Conservation (phyloP, 495 filamentous ascomycete genomes). For the Neurospora sp. region DNA sequence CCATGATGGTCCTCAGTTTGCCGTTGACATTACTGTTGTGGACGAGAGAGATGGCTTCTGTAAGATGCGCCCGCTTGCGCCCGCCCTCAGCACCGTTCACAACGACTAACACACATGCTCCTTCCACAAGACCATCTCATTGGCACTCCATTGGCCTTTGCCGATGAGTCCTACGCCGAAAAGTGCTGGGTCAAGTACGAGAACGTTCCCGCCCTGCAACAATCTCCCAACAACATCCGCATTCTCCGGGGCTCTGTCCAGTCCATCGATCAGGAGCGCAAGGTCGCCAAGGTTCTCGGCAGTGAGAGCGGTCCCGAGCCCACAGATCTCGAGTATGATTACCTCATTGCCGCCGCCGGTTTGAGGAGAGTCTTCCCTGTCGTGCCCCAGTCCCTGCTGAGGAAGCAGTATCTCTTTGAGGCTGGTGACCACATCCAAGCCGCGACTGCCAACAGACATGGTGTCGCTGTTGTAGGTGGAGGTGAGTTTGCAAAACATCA, state of each 20-base stretch:
- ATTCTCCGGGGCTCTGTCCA: slow-evolving; percentile 49
- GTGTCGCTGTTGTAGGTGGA: slow-evolving; percentile 51
- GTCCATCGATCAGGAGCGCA: slow-evolving; percentile 40
- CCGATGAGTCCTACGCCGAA: slow-evolving; percentile 42
- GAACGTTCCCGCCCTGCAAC: slow-evolving; percentile 48
- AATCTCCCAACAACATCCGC: slow-evolving; percentile 32
- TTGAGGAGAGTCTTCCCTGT: slow-evolving; percentile 52
- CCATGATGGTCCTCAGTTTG: slow-evolving; percentile 26
- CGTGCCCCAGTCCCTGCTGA: slow-evolving; percentile 45
- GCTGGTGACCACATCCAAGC: slow-evolving; percentile 34
- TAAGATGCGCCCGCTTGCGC: slow-evolving; percentile 27
- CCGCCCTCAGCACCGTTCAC: background rate
- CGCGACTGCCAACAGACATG: slow-evolving; percentile 29
- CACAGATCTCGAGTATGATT: slow-evolving; percentile 48
- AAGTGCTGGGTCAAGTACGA: slow-evolving; percentile 53
- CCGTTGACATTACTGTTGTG: slow-evolving; percentile 54
- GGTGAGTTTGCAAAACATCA: slow-evolving; percentile 13
- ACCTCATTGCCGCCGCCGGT: slow-evolving; percentile 51
- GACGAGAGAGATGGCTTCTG: slow-evolving; percentile 66
- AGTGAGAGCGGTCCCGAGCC: slow-evolving; percentile 14
- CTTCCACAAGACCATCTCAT: slow-evolving; percentile 45
- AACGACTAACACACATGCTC: slow-evolving; percentile 1
- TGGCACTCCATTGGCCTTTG: slow-evolving; percentile 52
- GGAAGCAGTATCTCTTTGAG: slow-evolving; percentile 49
- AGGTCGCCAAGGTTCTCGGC: slow-evolving; percentile 37